phyloP scores from a whole-genome alignment of 306 rosid species.

The Oxytropis ochrocephala region DNA sequence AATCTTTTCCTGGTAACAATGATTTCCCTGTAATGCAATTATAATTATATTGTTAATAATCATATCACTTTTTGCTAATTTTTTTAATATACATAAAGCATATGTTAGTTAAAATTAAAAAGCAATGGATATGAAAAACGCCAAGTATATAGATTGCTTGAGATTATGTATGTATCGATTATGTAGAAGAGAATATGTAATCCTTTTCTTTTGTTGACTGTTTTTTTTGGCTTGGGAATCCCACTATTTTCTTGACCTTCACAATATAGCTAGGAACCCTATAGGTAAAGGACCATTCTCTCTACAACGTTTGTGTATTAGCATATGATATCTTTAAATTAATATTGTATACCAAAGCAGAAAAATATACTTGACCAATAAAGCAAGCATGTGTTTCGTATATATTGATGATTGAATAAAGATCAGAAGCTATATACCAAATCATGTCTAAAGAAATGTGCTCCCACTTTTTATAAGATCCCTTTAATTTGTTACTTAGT shows the following conservation, averaged over 20 bases:
- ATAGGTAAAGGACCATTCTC: conserved; percentile 29
- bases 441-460: conserved; percentile 13
- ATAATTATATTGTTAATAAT: not conserved
- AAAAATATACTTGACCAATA: conserved; percentile 40
- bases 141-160: conserved; percentile 16
- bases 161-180: not conserved
- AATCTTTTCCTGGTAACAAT: conserved; percentile 89
- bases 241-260: conserved; percentile 34
- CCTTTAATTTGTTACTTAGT: not conserved
- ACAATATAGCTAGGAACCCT: conserved; percentile 36
- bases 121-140: not conserved
- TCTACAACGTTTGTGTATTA: not conserved
- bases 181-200: not conserved
- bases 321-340: not conserved
- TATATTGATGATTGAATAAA: not conserved
- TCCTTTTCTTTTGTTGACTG: conserved; percentile 27
- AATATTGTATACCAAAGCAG: conserved; percentile 26
- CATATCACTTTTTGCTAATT: not conserved
- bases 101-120: not conserved
- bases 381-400: conserved; percentile 27
- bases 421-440: not conserved
- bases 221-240: conserved; percentile 57
- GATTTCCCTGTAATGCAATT: conserved; percentile 67
- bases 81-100: not conserved
- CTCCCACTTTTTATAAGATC: conserved; percentile 13